Base-by-base conservation (phyloP, 192 early-diverging fungal species). In the Entomortierella beljakovae region DNA sequence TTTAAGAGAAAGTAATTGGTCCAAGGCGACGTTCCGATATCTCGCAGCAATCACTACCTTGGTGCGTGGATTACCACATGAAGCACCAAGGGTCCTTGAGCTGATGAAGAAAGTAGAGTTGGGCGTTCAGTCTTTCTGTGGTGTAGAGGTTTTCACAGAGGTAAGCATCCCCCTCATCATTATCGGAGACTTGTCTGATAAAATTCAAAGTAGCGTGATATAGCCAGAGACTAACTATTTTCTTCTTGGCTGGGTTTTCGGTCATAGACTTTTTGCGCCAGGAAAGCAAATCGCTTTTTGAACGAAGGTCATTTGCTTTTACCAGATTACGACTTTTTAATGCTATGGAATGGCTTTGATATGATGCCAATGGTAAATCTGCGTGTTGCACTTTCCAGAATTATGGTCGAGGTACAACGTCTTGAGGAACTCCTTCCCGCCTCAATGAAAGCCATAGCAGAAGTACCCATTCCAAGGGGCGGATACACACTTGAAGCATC, bases 1-100 rank as follows among this genome's bases (percentile, higher is more conserved):
- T 46, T 81, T 84, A 57, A 84, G 84, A 49, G 94, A 97, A 59
- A 96, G 92, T 73, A 90, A 92, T 56, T 97, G 96, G 96, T 89
- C 92, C 64, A 92, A 91, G 71, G 88, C 93, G 20, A 90, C 92
- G 8, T 97, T 94, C 74, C 83, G 84, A 1, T 97, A 96, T 46
- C 63, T 91, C 32, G 85, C 88, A 1, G 93, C 92, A 0, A 81
- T 89, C 25, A 91, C 86, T 50, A 84, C 85, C 33, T 58, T 82
- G 38, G 70, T 74, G 26, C 73, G 76, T 1, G 80, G 80, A 2
- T 57, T 67, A 26, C 73, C 82, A 37, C 52, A 70, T 34, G 68
- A 85, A 6, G 64, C 71, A 10, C 58, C 83, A 15, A 76, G 85
- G 1, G 91, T 93, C 2, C 52, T 68, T 2, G 81, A 82, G 29